Conservation (phyloP, 2,329 filamentous ascomycete genomes). For the Talaromyces albobiverticillius region DNA sequence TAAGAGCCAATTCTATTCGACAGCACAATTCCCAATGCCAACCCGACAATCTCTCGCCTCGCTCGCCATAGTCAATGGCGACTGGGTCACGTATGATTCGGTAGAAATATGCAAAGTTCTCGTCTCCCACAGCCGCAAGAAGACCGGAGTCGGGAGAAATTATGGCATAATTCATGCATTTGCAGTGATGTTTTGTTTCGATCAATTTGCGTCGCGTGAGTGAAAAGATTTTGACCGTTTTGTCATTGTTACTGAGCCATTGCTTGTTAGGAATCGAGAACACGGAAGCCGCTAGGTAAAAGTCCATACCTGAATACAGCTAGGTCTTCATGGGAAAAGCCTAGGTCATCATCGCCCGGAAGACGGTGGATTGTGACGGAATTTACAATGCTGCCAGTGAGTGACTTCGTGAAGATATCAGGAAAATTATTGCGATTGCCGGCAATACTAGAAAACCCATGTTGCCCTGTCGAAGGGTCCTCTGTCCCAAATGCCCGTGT, state of each 20-base stretch:
- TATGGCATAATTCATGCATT: constrained; percentile 90
- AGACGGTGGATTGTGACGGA: constrained; percentile 63
- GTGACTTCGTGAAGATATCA: constrained; percentile 55
- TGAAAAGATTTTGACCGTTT: constrained; percentile 79
- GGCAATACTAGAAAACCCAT: constrained; percentile 18
- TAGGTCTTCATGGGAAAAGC: constrained; percentile 54
- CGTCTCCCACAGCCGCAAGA: constrained; percentile 81
- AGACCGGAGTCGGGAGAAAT: constrained; percentile 84
- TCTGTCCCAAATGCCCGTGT: constrained; percentile 21
- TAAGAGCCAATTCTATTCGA: constrained; percentile 40
- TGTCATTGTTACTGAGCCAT: constrained; percentile 83
- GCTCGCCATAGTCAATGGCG: constrained; percentile 24
- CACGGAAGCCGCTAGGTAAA: not conserved
- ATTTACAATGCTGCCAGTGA: constrained; percentile 64
- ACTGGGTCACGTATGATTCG: constrained; percentile 39
- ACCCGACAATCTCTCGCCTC: constrained; percentile 33
- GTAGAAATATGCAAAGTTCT: constrained; percentile 83
- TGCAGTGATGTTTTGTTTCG: constrained; percentile 69
- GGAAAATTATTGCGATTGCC: constrained; percentile 26
- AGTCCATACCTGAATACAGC: constrained; percentile 46
- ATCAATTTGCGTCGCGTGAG: constrained; percentile 66
- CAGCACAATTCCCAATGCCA: constrained; percentile 43
- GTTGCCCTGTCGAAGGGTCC: constrained; percentile 21
- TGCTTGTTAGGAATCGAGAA: constrained; percentile 43
- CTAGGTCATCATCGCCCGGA: constrained; percentile 31